Conservation (phyloP, 202 grass and related monocot genomes). For the Musa balbisiana region DNA sequence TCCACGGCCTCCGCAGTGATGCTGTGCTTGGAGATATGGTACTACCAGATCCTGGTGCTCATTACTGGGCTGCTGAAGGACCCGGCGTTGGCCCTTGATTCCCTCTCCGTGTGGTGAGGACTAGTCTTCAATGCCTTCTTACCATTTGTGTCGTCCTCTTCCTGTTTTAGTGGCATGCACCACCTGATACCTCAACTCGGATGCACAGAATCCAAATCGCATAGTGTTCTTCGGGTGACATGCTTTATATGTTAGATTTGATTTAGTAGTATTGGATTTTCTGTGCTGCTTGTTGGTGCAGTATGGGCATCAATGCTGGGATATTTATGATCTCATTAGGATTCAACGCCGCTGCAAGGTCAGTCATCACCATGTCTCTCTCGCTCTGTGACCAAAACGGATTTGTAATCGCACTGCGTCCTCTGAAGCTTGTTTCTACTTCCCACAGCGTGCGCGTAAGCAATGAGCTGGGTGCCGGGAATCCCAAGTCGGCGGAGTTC, state of each 20-base stretch:
- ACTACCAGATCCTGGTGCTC: constrained; percentile 58
- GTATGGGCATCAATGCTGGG: constrained; percentile 28
- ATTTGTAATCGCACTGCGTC: no score
- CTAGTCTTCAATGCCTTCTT: no score
- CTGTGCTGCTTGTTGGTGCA: constrained; percentile 8
- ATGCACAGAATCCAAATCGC: no score
- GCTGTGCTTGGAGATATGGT: constrained; percentile 59
- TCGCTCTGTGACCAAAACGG: not conserved
- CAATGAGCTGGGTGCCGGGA: constrained; percentile 16
- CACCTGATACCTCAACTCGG: no score
- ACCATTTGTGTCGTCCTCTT: no score
- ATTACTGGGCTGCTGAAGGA: constrained; percentile 45
- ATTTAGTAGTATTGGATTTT: not conserved
- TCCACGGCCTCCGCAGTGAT: constrained; percentile 39
- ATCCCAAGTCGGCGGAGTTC: constrained; percentile 20
- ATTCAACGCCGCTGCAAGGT: constrained; percentile 37
- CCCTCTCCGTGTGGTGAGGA: constrained; percentile 6
- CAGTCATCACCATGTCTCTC: not conserved
- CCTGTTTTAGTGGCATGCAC: no score
- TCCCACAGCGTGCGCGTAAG: constrained; percentile 1
- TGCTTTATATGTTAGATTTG: not conserved
- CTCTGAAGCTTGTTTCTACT: not conserved
- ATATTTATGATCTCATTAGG: constrained; percentile 45
- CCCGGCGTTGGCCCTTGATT: constrained; percentile 35
- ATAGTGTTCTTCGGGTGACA: no score